These are phyloP conservation scores for Acacia acuminata DNA, from an alignment of 306 rosid species.

Conservation along the genomic window DNA sequence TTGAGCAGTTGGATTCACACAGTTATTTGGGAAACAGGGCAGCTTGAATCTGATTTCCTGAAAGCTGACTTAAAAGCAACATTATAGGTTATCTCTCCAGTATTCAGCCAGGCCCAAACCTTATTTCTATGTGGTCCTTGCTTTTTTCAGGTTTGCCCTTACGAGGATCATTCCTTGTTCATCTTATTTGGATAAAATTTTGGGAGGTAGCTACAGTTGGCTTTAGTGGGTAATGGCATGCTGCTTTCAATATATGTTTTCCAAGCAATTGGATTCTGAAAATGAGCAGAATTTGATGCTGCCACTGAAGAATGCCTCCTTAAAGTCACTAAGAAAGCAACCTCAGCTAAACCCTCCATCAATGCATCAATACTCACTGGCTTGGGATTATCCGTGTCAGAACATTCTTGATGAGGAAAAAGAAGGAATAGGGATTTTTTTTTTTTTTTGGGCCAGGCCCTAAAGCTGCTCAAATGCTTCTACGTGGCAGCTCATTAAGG, in stretches of 20 bases:
- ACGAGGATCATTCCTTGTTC: slow-evolving; percentile 34
- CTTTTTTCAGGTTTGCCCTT: slow-evolving; percentile 34
- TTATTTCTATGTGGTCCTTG: neutral
- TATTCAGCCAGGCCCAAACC: slow-evolving; percentile 18
- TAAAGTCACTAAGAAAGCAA: slow-evolving; percentile 52
- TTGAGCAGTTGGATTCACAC: neutral
- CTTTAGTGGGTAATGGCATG: slow-evolving; percentile 24
- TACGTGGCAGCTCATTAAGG: slow-evolving; percentile 3
- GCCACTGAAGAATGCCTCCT: slow-evolving; percentile 51
- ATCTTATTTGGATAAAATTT: slow-evolving; percentile 51
- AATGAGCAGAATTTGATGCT: slow-evolving; percentile 67
- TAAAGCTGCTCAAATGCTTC: slow-evolving; percentile 32
- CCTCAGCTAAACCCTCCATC: slow-evolving; percentile 46
- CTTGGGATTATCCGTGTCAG: slow-evolving; percentile 48
- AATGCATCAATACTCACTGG: slow-evolving; percentile 64
- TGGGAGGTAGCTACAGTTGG: slow-evolving; percentile 34
- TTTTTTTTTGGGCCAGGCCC: neutral
- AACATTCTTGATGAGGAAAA: slow-evolving; percentile 48
- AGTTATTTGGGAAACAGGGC: neutral
- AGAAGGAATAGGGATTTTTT: slow-evolving; percentile 32
- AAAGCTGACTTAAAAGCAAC: neutral
- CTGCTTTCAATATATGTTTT: slow-evolving; percentile 36
- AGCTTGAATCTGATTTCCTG: slow-evolving; percentile 6
- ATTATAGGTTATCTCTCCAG: neutral
- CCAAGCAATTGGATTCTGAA: slow-evolving; percentile 48